Evolutionary conservation across 1,139 yeast species (phyloP).

Genomic region (Pichia sp.): DNA sequence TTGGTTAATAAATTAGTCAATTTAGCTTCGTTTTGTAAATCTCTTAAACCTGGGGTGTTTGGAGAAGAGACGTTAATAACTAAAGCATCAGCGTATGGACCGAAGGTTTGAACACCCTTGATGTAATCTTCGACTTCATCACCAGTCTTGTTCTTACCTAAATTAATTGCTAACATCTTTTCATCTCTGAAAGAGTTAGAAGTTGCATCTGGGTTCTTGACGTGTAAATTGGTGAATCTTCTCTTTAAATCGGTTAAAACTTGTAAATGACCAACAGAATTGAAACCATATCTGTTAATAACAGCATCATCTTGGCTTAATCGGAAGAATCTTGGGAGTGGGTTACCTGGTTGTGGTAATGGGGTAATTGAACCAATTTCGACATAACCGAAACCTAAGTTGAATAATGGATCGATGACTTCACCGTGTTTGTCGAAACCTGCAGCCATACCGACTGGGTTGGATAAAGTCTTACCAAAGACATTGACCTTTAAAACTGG

Average conservation of each 20-base stretch:
- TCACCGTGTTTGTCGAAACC: constrained; percentile 95
- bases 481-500: constrained; percentile 56
- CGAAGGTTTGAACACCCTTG: constrained; percentile 78
- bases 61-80: constrained; percentile 96
- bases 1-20: constrained; percentile 62
- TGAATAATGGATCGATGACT: constrained; percentile 80
- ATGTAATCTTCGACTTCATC: constrained; percentile 87
- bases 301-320: constrained; percentile 85
- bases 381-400: constrained; percentile 82
- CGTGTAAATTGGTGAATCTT: constrained; percentile 48
- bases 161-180: constrained; percentile 73
- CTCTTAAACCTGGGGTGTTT: constrained; percentile 92
- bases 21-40: constrained; percentile 75
- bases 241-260: constrained; percentile 65
- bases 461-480: constrained; percentile 60
- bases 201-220: constrained; percentile 34
- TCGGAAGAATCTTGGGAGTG: constrained; percentile 86
- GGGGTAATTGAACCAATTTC: constrained; percentile 97
- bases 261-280: constrained; percentile 81
- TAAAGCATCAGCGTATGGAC: constrained; percentile 82
- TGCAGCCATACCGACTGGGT: constrained; percentile 93
- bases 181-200: constrained; percentile 62
- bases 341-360: constrained; percentile 90
- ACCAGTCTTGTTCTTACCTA: constrained; percentile 91
- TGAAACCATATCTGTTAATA: constrained; percentile 92